phyloP scores from a whole-genome alignment of 2,329 filamentous ascomycete genomes.

The Didymella pomorum region DNA sequence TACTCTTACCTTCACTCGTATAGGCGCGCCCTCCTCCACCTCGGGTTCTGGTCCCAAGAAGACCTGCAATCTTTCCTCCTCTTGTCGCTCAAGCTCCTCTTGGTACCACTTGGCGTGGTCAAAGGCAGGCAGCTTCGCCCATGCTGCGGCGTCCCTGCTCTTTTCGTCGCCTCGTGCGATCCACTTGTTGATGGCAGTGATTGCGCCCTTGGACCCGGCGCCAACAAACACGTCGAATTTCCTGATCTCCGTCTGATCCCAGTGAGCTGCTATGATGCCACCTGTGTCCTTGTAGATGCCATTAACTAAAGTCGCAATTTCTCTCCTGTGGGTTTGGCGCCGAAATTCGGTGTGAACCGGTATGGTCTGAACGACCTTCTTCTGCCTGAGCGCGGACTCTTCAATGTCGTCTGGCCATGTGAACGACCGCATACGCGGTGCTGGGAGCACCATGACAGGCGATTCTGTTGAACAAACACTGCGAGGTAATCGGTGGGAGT shows the following conservation, averaged over 20 bases:
- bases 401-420: slow-evolving; percentile 14
- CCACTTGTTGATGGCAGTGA: slow-evolving; percentile 39
- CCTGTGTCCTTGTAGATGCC: slow-evolving; percentile 29
- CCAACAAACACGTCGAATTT: slow-evolving; percentile 39
- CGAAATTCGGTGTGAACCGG: slow-evolving; percentile 32
- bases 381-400: slow-evolving; percentile 7
- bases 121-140: slow-evolving; percentile 41
- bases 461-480: neutral
- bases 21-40: slow-evolving; percentile 8
- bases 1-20: slow-evolving; percentile 21
- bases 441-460: too few species aligned
- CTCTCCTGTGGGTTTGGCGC: slow-evolving; percentile 22
- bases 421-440: neutral
- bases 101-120: slow-evolving; percentile 36
- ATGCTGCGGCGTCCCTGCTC: slow-evolving; percentile 34
- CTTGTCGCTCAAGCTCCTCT: slow-evolving; percentile 25
- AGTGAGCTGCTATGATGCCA: slow-evolving; percentile 29
- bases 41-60: slow-evolving; percentile 34
- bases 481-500: neutral
- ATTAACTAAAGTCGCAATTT: slow-evolving; percentile 25
- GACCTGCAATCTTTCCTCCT: slow-evolving; percentile 27
- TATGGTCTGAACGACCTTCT: slow-evolving; percentile 16
- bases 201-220: slow-evolving; percentile 29
- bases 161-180: slow-evolving; percentile 31
- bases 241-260: slow-evolving; percentile 22